Conservation (phyloP, 164 flowering plant genomes). For the Magnolia sinica region DNA sequence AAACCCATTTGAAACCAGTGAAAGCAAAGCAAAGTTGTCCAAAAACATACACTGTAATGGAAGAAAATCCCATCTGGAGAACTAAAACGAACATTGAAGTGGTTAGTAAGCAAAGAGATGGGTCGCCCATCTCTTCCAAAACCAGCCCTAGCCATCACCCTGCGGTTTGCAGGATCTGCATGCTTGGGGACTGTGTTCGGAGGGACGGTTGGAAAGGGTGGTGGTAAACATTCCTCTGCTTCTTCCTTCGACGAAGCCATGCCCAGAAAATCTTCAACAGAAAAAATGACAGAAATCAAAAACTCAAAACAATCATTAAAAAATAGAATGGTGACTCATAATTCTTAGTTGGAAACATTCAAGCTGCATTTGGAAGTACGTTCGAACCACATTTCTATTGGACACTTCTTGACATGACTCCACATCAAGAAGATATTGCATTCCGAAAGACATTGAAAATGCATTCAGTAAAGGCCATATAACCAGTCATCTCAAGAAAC, state of each 20-base stretch:
- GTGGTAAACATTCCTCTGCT: not conserved
- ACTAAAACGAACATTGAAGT: constrained; percentile 61
- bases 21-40: not conserved
- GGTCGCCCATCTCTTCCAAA: constrained; percentile 57
- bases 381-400: not conserved
- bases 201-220: constrained; percentile 62
- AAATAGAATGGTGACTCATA: too few species aligned
- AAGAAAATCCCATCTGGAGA: constrained; percentile 57
- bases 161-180: constrained; percentile 27
- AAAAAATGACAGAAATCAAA: not conserved
- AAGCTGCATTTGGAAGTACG: not conserved
- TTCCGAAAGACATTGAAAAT: not conserved
- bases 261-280: not conserved
- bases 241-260: not conserved
- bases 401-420: not conserved
- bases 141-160: constrained; percentile 63
- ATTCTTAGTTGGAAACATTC: too few species aligned
- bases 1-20: not conserved
- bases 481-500: too few species aligned
- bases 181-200: constrained; percentile 50
- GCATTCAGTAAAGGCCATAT: not conserved
- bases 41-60: constrained; percentile 79
- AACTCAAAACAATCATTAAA: not conserved
- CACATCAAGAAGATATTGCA: not conserved
- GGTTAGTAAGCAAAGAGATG: constrained; percentile 62